Evolutionary conservation across 2,329 filamentous ascomycete genomes (phyloP).

Genomic region (Ophiostoma piceae): DNA sequence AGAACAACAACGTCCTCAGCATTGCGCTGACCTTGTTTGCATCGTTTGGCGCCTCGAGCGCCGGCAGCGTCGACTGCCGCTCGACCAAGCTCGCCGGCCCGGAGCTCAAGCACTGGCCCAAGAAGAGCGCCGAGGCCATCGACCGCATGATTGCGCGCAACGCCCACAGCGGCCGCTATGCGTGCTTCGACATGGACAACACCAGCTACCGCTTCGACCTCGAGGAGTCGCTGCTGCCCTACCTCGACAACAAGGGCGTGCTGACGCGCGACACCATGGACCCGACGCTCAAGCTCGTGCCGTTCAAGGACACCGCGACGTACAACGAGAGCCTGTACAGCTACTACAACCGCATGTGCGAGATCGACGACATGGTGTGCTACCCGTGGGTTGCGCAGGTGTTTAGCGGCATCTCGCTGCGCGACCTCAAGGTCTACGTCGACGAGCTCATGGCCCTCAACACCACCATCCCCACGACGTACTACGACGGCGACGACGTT

Average conservation of each 20-base stretch:
- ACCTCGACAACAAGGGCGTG: conserved; percentile 14
- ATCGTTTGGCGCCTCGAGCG: background rate
- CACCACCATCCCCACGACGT: conserved; percentile 2
- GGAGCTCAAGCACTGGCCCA: conserved; percentile 9
- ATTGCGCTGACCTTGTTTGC: conserved; percentile 4
- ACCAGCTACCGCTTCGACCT: conserved; percentile 10
- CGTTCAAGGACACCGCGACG: conserved; percentile 9
- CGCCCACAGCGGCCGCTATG: background rate
- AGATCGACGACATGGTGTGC: conserved; percentile 8
- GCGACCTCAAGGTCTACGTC: conserved; percentile 5
- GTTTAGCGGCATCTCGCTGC: background rate
- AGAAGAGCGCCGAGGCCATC: background rate
- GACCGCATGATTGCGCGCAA: conserved; percentile 12
- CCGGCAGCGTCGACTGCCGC: background rate
- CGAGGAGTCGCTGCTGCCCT: conserved; percentile 4
- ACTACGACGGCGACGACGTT: conserved; percentile 6
- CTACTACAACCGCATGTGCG: conserved; percentile 9
- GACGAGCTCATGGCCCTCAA: conserved; percentile 12
- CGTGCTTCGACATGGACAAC: conserved; percentile 14
- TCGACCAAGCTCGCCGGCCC: background rate
- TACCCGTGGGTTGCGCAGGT: conserved; percentile 3
- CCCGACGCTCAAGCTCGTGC: conserved; percentile 10
- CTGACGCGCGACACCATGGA: conserved; percentile 15
- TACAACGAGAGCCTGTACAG: conserved; percentile 13
- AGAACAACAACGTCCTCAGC: background rate